Conservation (phyloP, 2,329 filamentous ascomycete species). For the Trichophyton verrucosum region DNA sequence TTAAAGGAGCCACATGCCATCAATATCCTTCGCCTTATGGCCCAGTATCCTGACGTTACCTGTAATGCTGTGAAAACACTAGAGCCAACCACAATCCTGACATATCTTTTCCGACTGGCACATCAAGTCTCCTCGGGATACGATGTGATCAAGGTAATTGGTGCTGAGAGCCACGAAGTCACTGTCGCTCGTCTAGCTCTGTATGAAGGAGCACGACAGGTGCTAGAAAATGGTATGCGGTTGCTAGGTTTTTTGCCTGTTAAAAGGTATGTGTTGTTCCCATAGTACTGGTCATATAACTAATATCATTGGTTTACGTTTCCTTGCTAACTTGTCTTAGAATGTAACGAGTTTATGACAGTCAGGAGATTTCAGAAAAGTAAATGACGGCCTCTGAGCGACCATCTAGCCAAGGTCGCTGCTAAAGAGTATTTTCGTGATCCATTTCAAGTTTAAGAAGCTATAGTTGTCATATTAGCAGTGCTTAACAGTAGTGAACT, state of each 20-base stretch:
- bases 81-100: conserved; percentile 57
- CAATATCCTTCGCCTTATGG: conserved; percentile 62
- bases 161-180: conserved; percentile 37
- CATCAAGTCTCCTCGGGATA: conserved; percentile 11
- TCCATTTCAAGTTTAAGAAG: no score
- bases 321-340: no score
- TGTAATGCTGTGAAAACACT: conserved; percentile 73
- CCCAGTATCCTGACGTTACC: conserved; percentile 75
- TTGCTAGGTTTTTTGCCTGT: conserved; percentile 48
- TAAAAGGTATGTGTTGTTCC: conserved; percentile 27
- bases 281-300: no score
- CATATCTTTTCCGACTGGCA: conserved; percentile 52
- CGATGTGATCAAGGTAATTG: conserved; percentile 32
- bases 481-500: no score
- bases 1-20: conserved; percentile 60
- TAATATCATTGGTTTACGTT: no score
- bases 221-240: conserved; percentile 47
- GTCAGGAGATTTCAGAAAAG: no score
- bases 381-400: no score
- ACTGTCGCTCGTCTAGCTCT: conserved; percentile 37
- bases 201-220: conserved; percentile 44
- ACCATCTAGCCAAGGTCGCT: no score
- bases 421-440: no score
- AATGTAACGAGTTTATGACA: no score
- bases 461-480: no score